phyloP scores from a whole-genome alignment of 306 rosid species.

The Quercus variabilis region DNA sequence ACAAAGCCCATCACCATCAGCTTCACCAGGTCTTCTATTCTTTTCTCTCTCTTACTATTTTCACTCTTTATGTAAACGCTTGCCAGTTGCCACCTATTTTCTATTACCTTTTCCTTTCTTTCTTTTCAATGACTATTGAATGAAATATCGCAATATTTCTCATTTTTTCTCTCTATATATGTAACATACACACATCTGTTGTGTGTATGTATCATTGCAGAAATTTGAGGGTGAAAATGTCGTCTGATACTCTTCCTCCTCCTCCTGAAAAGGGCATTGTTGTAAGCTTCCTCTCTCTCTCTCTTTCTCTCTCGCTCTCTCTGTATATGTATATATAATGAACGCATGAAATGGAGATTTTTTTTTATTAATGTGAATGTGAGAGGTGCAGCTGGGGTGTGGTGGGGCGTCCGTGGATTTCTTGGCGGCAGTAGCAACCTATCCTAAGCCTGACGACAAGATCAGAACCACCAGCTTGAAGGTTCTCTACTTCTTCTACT shows the following conservation, averaged over 20 bases:
- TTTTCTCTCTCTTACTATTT: too few species aligned
- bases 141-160: too few species aligned
- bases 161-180: too few species aligned
- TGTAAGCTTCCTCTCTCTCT: conserved; percentile 36
- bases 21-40: too few species aligned
- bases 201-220: not conserved
- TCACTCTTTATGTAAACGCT: too few species aligned
- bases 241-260: conserved; percentile 43
- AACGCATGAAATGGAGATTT: not conserved
- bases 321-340: not conserved
- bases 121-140: too few species aligned
- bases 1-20: too few species aligned
- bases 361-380: not conserved
- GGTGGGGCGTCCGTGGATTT: conserved; percentile 59
- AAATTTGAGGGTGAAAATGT: conserved; percentile 38
- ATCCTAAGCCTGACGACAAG: conserved; percentile 77
- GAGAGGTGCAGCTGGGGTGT: conserved; percentile 55
- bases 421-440: conserved; percentile 58
- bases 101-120: too few species aligned
- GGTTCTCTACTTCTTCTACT: conserved; percentile 24
- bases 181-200: too few species aligned
- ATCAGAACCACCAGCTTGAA: conserved; percentile 64
- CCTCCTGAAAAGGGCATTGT: conserved; percentile 43
- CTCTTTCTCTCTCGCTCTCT: conserved; percentile 5
- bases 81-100: too few species aligned